phyloP scores from a whole-genome alignment of 495 filamentous ascomycete genomes.

The Tuber brumale region DNA sequence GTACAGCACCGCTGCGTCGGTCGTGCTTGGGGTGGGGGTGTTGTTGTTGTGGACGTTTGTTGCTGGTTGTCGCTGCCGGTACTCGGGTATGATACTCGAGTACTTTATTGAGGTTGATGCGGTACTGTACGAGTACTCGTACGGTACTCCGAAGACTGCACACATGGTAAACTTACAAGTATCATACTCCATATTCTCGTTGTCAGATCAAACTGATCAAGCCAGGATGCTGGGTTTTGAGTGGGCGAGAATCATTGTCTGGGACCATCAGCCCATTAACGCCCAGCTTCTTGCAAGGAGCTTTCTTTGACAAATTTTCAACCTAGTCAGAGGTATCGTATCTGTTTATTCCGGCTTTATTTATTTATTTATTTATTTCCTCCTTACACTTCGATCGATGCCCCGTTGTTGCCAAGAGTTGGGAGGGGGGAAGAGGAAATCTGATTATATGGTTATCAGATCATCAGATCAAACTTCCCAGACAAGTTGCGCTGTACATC shows the following conservation, averaged over 20 bases:
- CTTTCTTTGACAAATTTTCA: background rate
- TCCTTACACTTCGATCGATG: background rate
- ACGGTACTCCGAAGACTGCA: too few relatives aligned
- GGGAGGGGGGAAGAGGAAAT: background rate
- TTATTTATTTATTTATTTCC: background rate
- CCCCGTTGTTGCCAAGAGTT: background rate
- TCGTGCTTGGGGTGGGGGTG: too few relatives aligned
- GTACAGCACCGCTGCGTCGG: too few relatives aligned
- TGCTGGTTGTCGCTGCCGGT: too few relatives aligned
- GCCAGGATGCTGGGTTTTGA: background rate
- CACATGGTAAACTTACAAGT: too few relatives aligned
- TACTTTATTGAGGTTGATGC: too few relatives aligned
- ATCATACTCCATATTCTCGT: background rate
- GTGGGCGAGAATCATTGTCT: background rate
- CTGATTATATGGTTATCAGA: background rate
- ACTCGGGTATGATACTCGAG: too few relatives aligned
- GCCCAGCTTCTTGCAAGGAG: background rate
- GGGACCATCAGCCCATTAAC: background rate
- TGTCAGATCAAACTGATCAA: background rate
- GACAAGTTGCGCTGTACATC: too few relatives aligned
- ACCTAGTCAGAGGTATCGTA: background rate
- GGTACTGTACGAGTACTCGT: too few relatives aligned
- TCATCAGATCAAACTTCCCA: background rate
- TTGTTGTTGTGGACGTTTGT: too few relatives aligned
- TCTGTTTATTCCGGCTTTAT: background rate